These are phyloP conservation scores for Brassica nigra DNA, from an alignment of 345 rosid species.

Conservation along the genomic window DNA sequence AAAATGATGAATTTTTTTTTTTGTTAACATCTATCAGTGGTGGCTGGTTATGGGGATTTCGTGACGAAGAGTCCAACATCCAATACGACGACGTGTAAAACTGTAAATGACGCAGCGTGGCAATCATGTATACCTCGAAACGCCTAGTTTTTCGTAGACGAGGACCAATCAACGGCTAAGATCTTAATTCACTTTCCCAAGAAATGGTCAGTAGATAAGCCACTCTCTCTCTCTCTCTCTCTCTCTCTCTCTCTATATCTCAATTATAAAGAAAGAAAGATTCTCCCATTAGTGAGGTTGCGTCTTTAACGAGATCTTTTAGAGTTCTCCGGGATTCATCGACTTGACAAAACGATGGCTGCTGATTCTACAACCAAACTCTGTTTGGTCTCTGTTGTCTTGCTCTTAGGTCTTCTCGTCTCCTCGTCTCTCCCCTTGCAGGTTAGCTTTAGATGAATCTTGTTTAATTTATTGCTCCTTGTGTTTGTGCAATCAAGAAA, in stretches of 20 bases:
- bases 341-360: conserved; percentile 31
- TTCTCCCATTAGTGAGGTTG: conserved; percentile 1
- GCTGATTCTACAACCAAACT: conserved; percentile 25
- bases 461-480: neutral
- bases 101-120: conserved; percentile 22
- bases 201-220: conserved; percentile 41
- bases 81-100: neutral
- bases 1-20: too few relatives aligned
- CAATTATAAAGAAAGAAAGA: neutral
- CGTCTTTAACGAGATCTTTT: conserved; percentile 11
- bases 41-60: conserved; percentile 13
- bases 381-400: conserved; percentile 35
- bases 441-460: conserved; percentile 23
- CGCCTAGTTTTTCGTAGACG: neutral
- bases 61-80: conserved; percentile 30
- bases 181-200: conserved; percentile 40
- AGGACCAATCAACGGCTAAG: conserved; percentile 39
- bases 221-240: conserved; percentile 23
- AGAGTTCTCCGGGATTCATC: neutral
- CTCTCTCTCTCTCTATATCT: neutral
- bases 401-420: conserved; percentile 39
- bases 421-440: conserved; percentile 29
- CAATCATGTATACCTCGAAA: conserved; percentile 15
- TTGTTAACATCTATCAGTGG: neutral
- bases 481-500: neutral